These are phyloP conservation scores for Hagleromyces aurorensis DNA, from an alignment of 805 yeast species.

Conservation along the genomic window DNA sequence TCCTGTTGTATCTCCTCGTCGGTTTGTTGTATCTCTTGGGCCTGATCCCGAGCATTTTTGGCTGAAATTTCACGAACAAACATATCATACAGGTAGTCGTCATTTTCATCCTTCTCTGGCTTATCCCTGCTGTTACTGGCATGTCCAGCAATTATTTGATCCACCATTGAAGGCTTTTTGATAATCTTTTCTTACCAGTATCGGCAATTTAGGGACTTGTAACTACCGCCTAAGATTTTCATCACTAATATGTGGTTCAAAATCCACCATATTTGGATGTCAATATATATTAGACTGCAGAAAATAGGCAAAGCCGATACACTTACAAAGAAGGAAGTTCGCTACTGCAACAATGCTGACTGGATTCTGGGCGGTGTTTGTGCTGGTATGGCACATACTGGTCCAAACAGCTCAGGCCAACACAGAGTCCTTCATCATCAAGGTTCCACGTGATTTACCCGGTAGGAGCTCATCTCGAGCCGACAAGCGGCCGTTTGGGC, in stretches of 20 bases:
- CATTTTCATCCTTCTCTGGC: conserved; percentile 8
- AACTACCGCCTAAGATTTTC: no score
- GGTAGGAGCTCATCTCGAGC: conserved; percentile 1
- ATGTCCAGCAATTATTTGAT: neutral
- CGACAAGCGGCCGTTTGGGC: no score
- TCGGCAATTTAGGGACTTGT: no score
- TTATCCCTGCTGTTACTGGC: neutral
- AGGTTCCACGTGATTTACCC: conserved; percentile 14
- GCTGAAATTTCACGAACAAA: conserved; percentile 12
- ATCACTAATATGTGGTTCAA: no score
- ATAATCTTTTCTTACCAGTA: no score
- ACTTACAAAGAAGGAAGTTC: neutral
- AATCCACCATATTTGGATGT: no score
- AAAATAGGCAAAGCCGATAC: no score
- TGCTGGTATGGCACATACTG: neutral
- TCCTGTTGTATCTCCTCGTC: conserved; percentile 16
- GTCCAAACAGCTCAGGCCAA: conserved; percentile 10
- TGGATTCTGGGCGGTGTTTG: neutral
- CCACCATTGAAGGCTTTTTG: no score
- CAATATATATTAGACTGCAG: no score
- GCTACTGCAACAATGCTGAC: neutral
- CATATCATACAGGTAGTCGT: conserved; percentile 14
- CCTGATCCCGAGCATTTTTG: conserved; percentile 5
- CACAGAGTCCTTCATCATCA: conserved; percentile 15
- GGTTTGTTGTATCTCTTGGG: conserved; percentile 7